phyloP scores from a whole-genome alignment of 2,329 filamentous ascomycete species.

The Monascus ruber region DNA sequence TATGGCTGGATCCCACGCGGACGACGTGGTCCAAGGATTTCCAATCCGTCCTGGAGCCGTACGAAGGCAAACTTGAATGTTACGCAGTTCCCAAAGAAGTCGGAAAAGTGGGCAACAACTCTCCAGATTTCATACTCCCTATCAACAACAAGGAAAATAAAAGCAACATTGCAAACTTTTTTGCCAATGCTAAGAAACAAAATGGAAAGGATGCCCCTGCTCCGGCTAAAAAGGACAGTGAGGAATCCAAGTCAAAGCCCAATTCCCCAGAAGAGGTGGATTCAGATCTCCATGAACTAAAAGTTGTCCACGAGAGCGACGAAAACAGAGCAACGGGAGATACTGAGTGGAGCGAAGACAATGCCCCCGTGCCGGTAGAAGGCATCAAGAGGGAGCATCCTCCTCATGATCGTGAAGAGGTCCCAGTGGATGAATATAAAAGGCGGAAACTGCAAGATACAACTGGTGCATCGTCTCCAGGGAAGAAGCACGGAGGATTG shows the following conservation, averaged over 20 bases:
- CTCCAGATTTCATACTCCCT: constrained; percentile 69
- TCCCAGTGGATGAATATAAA: constrained; percentile 10
- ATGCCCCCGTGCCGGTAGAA: constrained; percentile 38
- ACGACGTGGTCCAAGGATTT: constrained; percentile 67
- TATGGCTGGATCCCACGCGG: constrained; percentile 66
- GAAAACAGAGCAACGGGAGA: constrained; percentile 30
- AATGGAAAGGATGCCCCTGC: constrained; percentile 13
- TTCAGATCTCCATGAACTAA: constrained; percentile 24
- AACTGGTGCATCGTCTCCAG: constrained; percentile 16
- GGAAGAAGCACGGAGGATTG: constrained; percentile 24
- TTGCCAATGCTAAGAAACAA: constrained; percentile 47
- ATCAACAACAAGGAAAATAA: constrained; percentile 80
- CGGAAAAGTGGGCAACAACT: constrained; percentile 89
- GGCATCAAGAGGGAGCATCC: constrained; percentile 39
- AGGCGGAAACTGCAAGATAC: constrained; percentile 11
- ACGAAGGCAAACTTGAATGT: constrained; percentile 63
- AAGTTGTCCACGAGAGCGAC: constrained; percentile 6
- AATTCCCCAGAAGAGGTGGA: constrained; percentile 8
- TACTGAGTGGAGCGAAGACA: constrained; percentile 38
- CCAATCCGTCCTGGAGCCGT: constrained; percentile 70
- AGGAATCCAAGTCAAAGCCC: constrained; percentile 3
- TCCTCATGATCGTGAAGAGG: constrained; percentile 12
- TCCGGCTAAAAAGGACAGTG: constrained; percentile 16
- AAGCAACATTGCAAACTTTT: constrained; percentile 89
- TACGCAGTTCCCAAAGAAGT: constrained; percentile 84